phyloP scores from a whole-genome alignment of 1,139 yeast species.

The Pichia sp. region DNA sequence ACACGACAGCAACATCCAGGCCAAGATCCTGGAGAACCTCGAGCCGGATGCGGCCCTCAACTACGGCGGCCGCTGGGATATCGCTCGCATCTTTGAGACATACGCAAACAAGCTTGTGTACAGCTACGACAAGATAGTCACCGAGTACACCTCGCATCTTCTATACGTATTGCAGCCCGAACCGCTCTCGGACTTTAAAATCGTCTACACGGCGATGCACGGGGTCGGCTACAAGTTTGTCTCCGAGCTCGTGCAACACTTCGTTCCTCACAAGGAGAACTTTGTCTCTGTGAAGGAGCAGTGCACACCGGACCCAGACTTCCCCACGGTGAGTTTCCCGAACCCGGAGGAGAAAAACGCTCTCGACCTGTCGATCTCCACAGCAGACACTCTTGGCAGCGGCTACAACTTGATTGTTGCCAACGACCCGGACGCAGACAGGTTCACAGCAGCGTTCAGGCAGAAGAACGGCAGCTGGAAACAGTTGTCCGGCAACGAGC shows the following conservation, averaged over 20 bases:
- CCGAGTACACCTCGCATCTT: constrained; percentile 37
- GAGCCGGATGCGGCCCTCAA: constrained; percentile 60
- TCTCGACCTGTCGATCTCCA: constrained; percentile 59
- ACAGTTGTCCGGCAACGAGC: constrained; percentile 87
- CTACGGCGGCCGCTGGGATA: constrained; percentile 43
- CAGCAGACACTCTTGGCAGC: constrained; percentile 44
- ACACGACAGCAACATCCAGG: constrained; percentile 71
- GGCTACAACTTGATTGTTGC: constrained; percentile 61
- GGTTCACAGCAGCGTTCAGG: constrained; percentile 75
- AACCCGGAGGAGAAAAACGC: constrained; percentile 97
- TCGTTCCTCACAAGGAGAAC: not conserved
- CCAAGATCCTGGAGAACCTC: constrained; percentile 54
- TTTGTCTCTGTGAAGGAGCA: constrained; percentile 52
- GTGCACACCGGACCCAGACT: constrained; percentile 71
- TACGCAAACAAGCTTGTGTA: constrained; percentile 19
- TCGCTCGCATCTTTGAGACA: constrained; percentile 34
- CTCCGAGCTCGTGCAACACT: constrained; percentile 23
- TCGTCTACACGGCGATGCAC: constrained; percentile 91
- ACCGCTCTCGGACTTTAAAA: constrained; percentile 33
- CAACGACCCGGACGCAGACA: constrained; percentile 95
- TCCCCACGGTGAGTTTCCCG: constrained; percentile 83
- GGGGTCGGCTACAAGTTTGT: constrained; percentile 75
- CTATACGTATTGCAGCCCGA: constrained; percentile 30
- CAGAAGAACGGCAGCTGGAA: constrained; percentile 49
- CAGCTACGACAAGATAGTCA: constrained; percentile 30